These are phyloP conservation scores for Beverwykella pulmonaria DNA, from an alignment of 495 filamentous ascomycete genomes.

Conservation along the genomic window DNA sequence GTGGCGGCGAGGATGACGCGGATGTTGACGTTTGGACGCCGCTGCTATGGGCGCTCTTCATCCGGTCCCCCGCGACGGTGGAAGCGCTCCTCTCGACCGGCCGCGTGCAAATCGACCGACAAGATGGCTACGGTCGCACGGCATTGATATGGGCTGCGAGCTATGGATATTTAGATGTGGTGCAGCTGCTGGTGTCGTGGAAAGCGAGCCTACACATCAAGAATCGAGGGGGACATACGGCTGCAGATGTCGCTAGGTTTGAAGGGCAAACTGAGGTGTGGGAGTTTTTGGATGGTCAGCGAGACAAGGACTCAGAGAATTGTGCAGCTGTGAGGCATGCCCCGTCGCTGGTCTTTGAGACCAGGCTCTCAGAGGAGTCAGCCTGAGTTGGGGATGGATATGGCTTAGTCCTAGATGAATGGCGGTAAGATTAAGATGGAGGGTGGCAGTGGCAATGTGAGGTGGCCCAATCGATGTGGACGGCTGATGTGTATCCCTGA, in stretches of 20 bases:
- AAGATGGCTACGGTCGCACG: conserved; percentile 19
- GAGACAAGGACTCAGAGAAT: conserved; percentile 3
- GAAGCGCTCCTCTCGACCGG: conserved; percentile 17
- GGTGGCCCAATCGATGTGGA: too few relatives aligned
- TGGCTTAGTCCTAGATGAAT: too few relatives aligned
- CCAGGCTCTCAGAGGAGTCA: conserved; percentile 6
- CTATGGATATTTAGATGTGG: conserved; percentile 23
- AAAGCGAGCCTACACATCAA: neutral
- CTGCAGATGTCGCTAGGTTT: conserved; percentile 11
- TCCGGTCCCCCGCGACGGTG: conserved; percentile 11
- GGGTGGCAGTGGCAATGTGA: too few relatives aligned
- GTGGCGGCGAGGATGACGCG: conserved; percentile 12
- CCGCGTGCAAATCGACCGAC: conserved; percentile 9
- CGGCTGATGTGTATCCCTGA: too few relatives aligned
- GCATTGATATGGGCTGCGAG: conserved; percentile 24
- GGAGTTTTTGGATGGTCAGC: conserved; percentile 8
- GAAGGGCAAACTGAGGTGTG: conserved; percentile 3
- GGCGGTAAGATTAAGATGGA: too few relatives aligned
- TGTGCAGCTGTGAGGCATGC: conserved; percentile 2
- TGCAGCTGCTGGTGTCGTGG: conserved; percentile 11
- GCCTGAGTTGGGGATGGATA: neutral
- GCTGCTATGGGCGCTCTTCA: conserved; percentile 20
- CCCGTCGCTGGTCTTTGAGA: neutral
- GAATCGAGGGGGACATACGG: neutral
- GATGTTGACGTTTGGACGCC: conserved; percentile 27